Conservation (phyloP, 345 rosid species). For the Ricinus communis region DNA sequence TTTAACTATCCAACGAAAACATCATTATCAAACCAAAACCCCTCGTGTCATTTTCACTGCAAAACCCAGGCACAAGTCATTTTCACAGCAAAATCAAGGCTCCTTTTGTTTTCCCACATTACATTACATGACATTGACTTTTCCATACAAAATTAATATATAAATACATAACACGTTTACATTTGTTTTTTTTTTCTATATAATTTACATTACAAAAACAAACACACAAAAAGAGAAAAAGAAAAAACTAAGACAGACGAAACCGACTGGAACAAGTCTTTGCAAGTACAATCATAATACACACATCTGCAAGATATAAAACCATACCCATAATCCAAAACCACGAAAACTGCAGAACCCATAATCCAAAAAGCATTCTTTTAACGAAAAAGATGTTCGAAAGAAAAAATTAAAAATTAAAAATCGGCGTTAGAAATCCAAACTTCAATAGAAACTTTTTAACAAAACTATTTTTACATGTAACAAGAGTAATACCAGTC, state of each 20-base stretch:
- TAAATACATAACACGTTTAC: background rate
- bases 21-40: conserved; percentile 6
- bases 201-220: too few species aligned
- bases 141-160: background rate
- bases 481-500: conserved; percentile 48
- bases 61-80: background rate
- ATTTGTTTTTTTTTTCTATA: too few species aligned
- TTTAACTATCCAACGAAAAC: background rate
- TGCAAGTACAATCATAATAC: background rate
- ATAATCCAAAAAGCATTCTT: background rate
- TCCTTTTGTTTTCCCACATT: too few species aligned
- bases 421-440: background rate
- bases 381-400: background rate
- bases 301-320: background rate
- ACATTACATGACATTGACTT: background rate
- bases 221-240: background rate
- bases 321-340: background rate
- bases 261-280: background rate
- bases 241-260: background rate
- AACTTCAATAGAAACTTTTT: background rate
- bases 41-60: background rate
- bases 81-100: background rate
- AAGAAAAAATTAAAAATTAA: background rate
- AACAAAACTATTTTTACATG: background rate
- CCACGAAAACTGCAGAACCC: background rate